These are phyloP conservation scores for Ophiostoma sp. DNA, from an alignment of 2,329 filamentous ascomycete genomes.

Conservation along the genomic window DNA sequence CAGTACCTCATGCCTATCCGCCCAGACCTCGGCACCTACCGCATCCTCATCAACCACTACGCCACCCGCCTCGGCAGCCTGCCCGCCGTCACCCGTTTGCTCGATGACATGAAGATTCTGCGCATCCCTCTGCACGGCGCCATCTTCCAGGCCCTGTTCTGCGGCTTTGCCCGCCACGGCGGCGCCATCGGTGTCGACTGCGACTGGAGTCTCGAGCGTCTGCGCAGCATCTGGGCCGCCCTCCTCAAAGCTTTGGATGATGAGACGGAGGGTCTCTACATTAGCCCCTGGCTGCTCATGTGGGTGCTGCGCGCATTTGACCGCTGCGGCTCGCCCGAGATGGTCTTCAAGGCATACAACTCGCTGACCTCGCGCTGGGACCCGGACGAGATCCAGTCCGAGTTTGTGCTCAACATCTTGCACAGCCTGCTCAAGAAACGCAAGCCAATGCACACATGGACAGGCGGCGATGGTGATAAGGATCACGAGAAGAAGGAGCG, in stretches of 20 bases:
- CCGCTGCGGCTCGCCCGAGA: slow-evolving; percentile 54
- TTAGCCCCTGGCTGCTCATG: slow-evolving; percentile 62
- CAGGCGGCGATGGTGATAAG: background rate
- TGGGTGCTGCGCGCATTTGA: slow-evolving; percentile 65
- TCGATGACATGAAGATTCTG: slow-evolving; percentile 77
- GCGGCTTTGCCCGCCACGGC: slow-evolving; percentile 77
- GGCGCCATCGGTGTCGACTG: slow-evolving; percentile 56
- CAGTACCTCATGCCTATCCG: slow-evolving; percentile 67
- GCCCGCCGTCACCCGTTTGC: slow-evolving; percentile 65
- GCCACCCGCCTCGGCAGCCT: slow-evolving; percentile 69
- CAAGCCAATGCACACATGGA: background rate
- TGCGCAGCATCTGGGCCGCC: slow-evolving; percentile 67
- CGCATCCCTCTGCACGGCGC: slow-evolving; percentile 69
- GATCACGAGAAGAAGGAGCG: too few species aligned
- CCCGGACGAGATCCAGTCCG: slow-evolving; percentile 42
- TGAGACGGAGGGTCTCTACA: slow-evolving; percentile 47
- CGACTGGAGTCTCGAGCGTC: slow-evolving; percentile 69
- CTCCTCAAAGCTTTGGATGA: slow-evolving; percentile 59
- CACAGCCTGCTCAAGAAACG: slow-evolving; percentile 42
- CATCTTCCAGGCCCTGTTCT: slow-evolving; percentile 78
- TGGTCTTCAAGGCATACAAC: slow-evolving; percentile 57
- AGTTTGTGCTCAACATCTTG: slow-evolving; percentile 51
- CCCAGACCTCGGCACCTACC: slow-evolving; percentile 77
- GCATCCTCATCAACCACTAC: slow-evolving; percentile 75
- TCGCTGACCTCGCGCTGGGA: slow-evolving; percentile 51